A percentile compares a stretch with the other conserved stretches of the same genome.
phyloP scores from a whole-genome alignment of 1,284 basidiomycete genomes.

The Boletus sp. region DNA sequence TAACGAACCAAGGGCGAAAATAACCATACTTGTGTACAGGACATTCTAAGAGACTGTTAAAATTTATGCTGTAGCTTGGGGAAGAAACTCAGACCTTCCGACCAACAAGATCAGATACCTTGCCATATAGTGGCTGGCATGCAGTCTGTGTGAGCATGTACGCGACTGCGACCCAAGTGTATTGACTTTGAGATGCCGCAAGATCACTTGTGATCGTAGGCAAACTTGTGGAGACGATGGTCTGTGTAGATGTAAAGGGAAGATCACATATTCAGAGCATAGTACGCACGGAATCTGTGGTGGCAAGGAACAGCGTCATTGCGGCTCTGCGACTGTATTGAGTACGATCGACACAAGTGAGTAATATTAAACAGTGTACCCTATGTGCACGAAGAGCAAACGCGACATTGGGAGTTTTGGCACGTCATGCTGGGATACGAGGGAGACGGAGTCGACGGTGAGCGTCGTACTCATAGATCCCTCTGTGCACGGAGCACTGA shows the following conservation, averaged over 20 bases:
- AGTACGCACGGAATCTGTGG: constrained; percentile 69
- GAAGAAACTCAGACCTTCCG: constrained; percentile 50
- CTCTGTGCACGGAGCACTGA: constrained; percentile 18
- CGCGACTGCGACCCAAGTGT: constrained; percentile 79
- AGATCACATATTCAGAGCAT: constrained; percentile 11
- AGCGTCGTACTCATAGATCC: constrained; percentile 20
- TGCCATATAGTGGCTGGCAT: constrained; percentile 75
- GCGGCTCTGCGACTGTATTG: constrained; percentile 50
- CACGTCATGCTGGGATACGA: constrained; percentile 22
- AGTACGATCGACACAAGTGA: constrained; percentile 6
- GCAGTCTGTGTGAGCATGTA: constrained; percentile 82
- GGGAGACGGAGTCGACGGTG: constrained; percentile 24
- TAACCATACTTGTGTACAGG: constrained; percentile 61
- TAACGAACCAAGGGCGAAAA: constrained; percentile 68
- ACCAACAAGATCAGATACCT: constrained; percentile 71
- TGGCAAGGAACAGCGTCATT: constrained; percentile 71
- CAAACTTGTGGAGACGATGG: constrained; percentile 75
- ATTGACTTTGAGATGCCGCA: constrained; percentile 59
- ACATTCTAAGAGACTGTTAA: constrained; percentile 44
- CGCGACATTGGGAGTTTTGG: constrained; percentile 42
- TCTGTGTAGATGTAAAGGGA: constrained; percentile 41
- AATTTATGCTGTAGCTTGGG: neutral
- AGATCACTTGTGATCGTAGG: constrained; percentile 72
- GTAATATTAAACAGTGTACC: constrained; percentile 36
- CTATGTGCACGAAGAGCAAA: constrained; percentile 52